Percentiles rank a stretch among this genome's conserved stretches.
Evolutionary conservation across 352 stramenopile genomes (phyloP).

Genomic region (Phytophthora syringae): DNA sequence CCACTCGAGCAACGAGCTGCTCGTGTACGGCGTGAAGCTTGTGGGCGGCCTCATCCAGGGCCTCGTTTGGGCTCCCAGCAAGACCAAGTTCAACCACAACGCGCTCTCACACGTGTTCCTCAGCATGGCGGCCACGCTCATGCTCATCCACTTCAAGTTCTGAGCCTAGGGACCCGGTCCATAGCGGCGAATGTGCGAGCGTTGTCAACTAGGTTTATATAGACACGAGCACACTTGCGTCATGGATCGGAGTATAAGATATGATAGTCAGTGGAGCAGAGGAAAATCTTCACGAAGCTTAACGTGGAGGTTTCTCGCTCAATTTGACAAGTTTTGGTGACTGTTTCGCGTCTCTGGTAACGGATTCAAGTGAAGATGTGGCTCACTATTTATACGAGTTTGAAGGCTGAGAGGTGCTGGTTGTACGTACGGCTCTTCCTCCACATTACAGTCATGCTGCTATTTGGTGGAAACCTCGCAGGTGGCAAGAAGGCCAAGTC

Average conservation of each 20-base stretch:
- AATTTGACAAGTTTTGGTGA: slow-evolving; percentile 30
- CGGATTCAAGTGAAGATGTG: slow-evolving; percentile 6
- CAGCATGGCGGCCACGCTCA: slow-evolving; percentile 81
- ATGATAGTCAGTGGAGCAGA: slow-evolving; percentile 30
- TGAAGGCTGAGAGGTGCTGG: background rate
- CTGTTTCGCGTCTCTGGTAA: slow-evolving; percentile 9
- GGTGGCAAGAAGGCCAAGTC: slow-evolving; percentile 32
- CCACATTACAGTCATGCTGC: slow-evolving; percentile 68
- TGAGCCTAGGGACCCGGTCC: too few relatives aligned
- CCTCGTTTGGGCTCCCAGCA: slow-evolving; percentile 80
- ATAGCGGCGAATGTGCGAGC: too few relatives aligned
- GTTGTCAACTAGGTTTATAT: slow-evolving; percentile 31
- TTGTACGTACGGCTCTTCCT: background rate
- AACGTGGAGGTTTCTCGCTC: slow-evolving; percentile 26
- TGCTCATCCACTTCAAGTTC: slow-evolving; percentile 85
- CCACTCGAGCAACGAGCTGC: slow-evolving; percentile 80
- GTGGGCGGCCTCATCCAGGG: slow-evolving; percentile 80
- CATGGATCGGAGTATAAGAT: slow-evolving; percentile 16
- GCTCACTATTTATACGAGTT: slow-evolving; percentile 23
- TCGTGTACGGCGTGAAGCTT: slow-evolving; percentile 86
- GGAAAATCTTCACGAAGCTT: slow-evolving; percentile 35
- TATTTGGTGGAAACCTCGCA: slow-evolving; percentile 74
- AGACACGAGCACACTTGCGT: slow-evolving; percentile 9
- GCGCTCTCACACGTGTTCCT: slow-evolving; percentile 88
- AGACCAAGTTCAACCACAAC: slow-evolving; percentile 91